phyloP scores from a whole-genome alignment of 2,329 filamentous ascomycete genomes.

The Stagonosporopsis vannaccii region DNA sequence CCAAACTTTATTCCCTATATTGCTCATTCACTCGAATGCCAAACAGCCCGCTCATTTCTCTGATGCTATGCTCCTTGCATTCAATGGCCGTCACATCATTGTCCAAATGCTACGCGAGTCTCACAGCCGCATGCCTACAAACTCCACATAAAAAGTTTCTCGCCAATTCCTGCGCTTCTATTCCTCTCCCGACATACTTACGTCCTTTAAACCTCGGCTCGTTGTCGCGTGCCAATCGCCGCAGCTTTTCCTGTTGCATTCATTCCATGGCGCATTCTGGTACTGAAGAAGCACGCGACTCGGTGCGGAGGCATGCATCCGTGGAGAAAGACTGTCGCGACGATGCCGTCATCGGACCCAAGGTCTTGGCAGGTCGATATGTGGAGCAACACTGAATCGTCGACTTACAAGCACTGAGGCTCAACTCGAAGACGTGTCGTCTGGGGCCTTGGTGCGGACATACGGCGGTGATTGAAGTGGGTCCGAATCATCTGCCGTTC shows the following conservation, averaged over 20 bases:
- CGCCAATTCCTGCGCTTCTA: too few relatives aligned
- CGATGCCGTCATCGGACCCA: slow-evolving; percentile 2
- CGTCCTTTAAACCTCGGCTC: background rate
- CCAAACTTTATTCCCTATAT: too few relatives aligned
- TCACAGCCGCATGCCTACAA: background rate
- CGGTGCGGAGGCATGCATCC: background rate
- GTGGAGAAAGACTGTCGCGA: background rate
- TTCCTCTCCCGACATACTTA: too few relatives aligned
- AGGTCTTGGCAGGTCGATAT: slow-evolving; percentile 3
- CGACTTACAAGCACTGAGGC: slow-evolving; percentile 8
- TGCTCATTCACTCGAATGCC: too few relatives aligned
- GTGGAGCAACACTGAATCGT: slow-evolving; percentile 2
- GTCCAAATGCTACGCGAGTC: too few relatives aligned
- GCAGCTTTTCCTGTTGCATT: background rate
- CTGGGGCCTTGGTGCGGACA: background rate
- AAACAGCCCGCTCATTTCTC: too few relatives aligned
- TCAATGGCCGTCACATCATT: too few relatives aligned
- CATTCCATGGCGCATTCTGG: background rate
- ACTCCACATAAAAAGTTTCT: too few relatives aligned
- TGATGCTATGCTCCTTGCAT: too few relatives aligned
- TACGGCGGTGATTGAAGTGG: slow-evolving; percentile 12
- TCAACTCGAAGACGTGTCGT: background rate
- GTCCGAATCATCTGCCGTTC: slow-evolving; percentile 12
- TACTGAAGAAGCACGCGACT: background rate
- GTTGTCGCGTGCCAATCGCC: background rate